Evolutionary conservation across 495 filamentous ascomycete genomes (phyloP), one percentile per base, ranked within the genome.

Genomic region (Poronia punctata): DNA sequence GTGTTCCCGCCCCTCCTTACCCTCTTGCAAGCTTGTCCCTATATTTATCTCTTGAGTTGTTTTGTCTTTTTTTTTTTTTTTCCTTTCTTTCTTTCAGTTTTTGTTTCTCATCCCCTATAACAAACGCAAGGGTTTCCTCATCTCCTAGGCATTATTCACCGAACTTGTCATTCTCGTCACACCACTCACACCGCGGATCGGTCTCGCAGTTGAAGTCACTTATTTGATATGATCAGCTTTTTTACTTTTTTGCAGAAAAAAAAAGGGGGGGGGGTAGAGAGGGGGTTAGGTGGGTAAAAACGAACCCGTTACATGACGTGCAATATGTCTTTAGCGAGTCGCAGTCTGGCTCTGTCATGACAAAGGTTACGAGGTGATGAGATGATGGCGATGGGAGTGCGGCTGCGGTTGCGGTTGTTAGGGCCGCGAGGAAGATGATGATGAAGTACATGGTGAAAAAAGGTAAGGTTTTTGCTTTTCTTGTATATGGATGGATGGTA

Each of bases 141-240:
- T 28, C 9, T 15, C 10, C 3, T n/a, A n/a, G n/a, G n/a, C n/a
- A 28, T 7, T 40, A 2, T 27, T 19, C n/a, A 5, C 19, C 19
- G 29, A 49, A 55, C 16, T 34, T 29, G 37, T 49, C 22, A 23
- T 58, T 33, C 2, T 40, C 40, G 24, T 38, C 41, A 35, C 54
- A 58, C 54, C 54, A 58, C 35, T 58, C 52, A 32, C 54, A 58
- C 5, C 29, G 35, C 25, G 44, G 40, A 24, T 58, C 39, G 3
- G 48, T 50, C 22, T 55, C 40, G 40, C 54, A 58, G 18, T 58
- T 22, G 46, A 58, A 50, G 26, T 58, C 46, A 3, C 40, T 47
- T 24, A 7, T 21, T 9, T 10, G 18, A 35, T 4, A 23, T 2
- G 9, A 8, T n/a, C 9, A 21, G 3, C 19, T 11, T 46, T 23